Evolutionary conservation across 2,329 filamentous ascomycete genomes (phyloP).

Genomic region (Verticillium albo-atrum): DNA sequence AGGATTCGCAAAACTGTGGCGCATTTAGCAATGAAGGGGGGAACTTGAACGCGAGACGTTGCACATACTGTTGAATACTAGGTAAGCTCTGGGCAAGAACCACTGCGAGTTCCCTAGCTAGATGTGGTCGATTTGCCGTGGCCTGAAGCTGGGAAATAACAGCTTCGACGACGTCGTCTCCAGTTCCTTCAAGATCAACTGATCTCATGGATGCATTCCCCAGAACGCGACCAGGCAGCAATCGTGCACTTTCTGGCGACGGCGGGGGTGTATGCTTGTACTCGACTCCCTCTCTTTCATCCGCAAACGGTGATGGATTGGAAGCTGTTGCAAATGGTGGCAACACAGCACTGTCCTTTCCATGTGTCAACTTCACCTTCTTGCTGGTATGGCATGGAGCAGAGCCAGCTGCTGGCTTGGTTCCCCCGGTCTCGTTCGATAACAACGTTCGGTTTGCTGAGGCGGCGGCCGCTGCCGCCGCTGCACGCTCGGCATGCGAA

Average conservation of each 20-base stretch:
- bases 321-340: constrained; percentile 21
- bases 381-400: constrained; percentile 45
- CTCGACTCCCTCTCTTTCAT: constrained; percentile 29
- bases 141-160: constrained; percentile 85
- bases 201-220: background rate
- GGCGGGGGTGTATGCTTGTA: constrained; percentile 67
- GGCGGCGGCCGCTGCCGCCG: constrained; percentile 37
- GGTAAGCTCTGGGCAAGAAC: constrained; percentile 72
- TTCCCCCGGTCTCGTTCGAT: background rate
- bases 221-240: too few species aligned
- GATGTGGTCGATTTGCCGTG: constrained; percentile 85
- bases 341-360: constrained; percentile 26
- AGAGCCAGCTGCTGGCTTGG: background rate
- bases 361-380: constrained; percentile 76
- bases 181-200: constrained; percentile 71
- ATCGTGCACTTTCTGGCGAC: constrained; percentile 21
- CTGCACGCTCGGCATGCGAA: constrained; percentile 55
- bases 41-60: constrained; percentile 8
- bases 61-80: constrained; percentile 85
- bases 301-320: constrained; percentile 10
- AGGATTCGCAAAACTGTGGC: constrained; percentile 84
- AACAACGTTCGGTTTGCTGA: background rate
- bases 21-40: background rate
- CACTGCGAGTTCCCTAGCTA: constrained; percentile 88
- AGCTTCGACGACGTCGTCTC: constrained; percentile 91